Percentiles rank a stretch among this genome's conserved stretches.
Conservation (phyloP, 2,329 filamentous ascomycete species). For the Phialophora verrucosa region DNA sequence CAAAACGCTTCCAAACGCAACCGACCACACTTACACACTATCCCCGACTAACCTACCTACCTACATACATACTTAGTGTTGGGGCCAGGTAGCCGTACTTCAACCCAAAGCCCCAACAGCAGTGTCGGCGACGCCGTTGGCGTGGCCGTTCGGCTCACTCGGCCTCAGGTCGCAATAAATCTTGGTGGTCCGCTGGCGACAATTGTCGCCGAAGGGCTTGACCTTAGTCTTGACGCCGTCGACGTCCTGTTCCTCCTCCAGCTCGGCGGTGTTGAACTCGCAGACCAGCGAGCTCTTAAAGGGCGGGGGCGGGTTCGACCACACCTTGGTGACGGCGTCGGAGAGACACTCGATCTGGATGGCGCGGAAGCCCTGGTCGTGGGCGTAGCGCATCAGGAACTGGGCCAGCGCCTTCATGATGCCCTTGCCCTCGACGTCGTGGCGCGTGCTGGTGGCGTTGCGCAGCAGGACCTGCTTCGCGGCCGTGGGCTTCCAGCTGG, state of each 20-base stretch:
- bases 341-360: slow-evolving; percentile 47
- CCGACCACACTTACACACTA: neutral
- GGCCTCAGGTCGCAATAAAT: slow-evolving; percentile 62
- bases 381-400: slow-evolving; percentile 48
- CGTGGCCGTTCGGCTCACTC: slow-evolving; percentile 15
- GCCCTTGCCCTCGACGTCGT: slow-evolving; percentile 45
- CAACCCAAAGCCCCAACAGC: slow-evolving; percentile 19
- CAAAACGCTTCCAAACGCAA: neutral
- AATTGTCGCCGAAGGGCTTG: slow-evolving; percentile 69
- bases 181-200: slow-evolving; percentile 66
- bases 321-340: slow-evolving; percentile 34
- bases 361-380: slow-evolving; percentile 42
- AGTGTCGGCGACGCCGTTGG: neutral
- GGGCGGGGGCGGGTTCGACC: slow-evolving; percentile 34
- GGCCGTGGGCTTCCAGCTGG: slow-evolving; percentile 42
- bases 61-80: too few relatives aligned
- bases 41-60: neutral
- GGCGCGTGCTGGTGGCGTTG: slow-evolving; percentile 47
- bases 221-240: slow-evolving; percentile 44
- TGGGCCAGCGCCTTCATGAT: slow-evolving; percentile 46
- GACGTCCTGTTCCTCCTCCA: slow-evolving; percentile 29
- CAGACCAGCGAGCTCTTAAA: slow-evolving; percentile 28
- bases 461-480: slow-evolving; percentile 45
- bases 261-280: slow-evolving; percentile 31
- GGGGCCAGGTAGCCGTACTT: neutral